phyloP scores from a whole-genome alignment of 257 asterid species.

The Jacaranda mimosifolia region DNA sequence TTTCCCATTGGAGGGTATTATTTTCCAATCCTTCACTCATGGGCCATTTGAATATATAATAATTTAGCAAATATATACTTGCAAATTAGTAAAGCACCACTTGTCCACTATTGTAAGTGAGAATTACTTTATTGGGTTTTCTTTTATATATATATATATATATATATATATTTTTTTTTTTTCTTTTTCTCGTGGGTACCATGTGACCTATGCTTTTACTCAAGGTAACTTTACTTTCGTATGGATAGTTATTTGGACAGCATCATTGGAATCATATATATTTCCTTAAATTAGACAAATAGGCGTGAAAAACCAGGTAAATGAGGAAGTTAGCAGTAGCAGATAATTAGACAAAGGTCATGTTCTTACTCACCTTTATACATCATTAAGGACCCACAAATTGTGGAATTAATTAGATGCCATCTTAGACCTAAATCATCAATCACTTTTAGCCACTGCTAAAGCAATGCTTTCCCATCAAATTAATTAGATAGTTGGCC shows the following conservation, averaged over 20 bases:
- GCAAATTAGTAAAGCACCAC: not conserved
- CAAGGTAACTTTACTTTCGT: not conserved
- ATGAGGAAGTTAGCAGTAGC: not conserved
- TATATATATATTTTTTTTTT: too few relatives aligned
- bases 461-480: slow-evolving; percentile 47
- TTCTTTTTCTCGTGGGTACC: too few relatives aligned
- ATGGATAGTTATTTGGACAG: not conserved
- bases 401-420: slow-evolving; percentile 47
- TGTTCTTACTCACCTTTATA: slow-evolving; percentile 40
- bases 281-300: slow-evolving; percentile 22
- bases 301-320: slow-evolving; percentile 14
- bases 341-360: slow-evolving; percentile 32
- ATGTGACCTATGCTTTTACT: too few relatives aligned
- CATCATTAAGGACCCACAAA: slow-evolving; percentile 54
- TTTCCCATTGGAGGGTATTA: slow-evolving; percentile 20
- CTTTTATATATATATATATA: too few relatives aligned
- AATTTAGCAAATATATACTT: not conserved
- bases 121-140: too few relatives aligned
- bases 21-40: slow-evolving; percentile 31
- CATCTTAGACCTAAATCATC: slow-evolving; percentile 45
- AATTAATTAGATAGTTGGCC: slow-evolving; percentile 33
- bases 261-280: not conserved
- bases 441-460: slow-evolving; percentile 40
- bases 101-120: too few relatives aligned
- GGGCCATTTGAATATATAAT: not conserved